Conservation (phyloP, 768 basidiomycete species). For the Neoboletus magnificus region DNA sequence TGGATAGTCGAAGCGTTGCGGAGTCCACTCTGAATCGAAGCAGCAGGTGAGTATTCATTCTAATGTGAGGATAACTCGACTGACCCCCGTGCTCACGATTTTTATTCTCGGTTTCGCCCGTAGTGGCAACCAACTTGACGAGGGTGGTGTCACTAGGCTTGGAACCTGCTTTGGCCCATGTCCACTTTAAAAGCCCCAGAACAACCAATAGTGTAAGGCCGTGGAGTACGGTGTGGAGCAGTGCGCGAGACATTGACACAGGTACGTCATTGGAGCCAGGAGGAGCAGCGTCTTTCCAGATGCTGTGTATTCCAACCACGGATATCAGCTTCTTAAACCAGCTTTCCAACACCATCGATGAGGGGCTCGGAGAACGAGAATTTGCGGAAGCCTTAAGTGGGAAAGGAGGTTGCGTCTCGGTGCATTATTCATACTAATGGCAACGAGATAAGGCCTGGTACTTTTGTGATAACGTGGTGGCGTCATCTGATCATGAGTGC, state of each 20-base stretch:
- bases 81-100: slow-evolving; percentile 24
- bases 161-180: background rate
- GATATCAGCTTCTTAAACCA: slow-evolving; percentile 12
- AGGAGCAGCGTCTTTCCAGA: background rate
- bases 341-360: slow-evolving; percentile 6
- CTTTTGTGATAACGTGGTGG: too few relatives aligned
- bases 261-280: slow-evolving; percentile 23
- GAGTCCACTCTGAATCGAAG: slow-evolving; percentile 46
- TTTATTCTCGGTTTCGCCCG: slow-evolving; percentile 16
- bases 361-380: background rate
- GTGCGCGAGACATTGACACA: background rate
- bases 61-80: background rate
- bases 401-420: background rate
- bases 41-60: background rate
- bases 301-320: background rate
- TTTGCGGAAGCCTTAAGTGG: background rate
- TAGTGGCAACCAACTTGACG: slow-evolving; percentile 1
- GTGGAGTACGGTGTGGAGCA: slow-evolving; percentile 20
- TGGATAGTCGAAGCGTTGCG: slow-evolving; percentile 51
- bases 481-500: slow-evolving; percentile 6
- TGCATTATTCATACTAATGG: background rate
- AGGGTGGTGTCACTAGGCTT: background rate
- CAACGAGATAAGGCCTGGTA: slow-evolving; percentile 1
- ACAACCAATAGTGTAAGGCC: slow-evolving; percentile 5
- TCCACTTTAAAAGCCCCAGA: slow-evolving; percentile 15